Base-by-base conservation (phyloP, 176 grass and related monocot genomes). In the Hyparrhenia diplandra region DNA sequence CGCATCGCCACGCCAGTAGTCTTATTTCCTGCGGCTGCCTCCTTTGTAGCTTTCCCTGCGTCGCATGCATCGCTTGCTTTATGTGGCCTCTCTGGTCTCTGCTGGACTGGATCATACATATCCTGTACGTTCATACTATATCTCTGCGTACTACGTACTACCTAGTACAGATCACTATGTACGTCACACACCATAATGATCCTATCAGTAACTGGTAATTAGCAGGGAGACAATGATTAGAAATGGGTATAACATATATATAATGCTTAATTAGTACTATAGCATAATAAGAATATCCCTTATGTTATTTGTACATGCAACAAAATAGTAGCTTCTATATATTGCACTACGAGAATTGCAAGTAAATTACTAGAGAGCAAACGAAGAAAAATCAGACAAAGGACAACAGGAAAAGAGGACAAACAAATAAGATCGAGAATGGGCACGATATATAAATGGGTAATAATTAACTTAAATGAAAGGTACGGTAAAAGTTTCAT, bases 21-120 rank as follows among this genome's bases (percentile, higher is more conserved):
- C n/a, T 37, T 9, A 10, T 35, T 77, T 63, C 2, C 75, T 77
- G 25, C 37, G n/a, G n/a, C 39, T 10, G 75, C 25, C 24, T 30
- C 59, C 75, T 77, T 77, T 64, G 40, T 77, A 63, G 39, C 39
- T 27, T 30, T 42, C 55, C 55, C 55, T 42, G 74, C 24, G 74
- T 76, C 54, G 54, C 74, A 27, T 47, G 40, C 76, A 30, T 36
- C 73, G 40, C 13, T 40, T 28, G 40, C 40, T 5, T 46, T 31
- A 29, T 51, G 27, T 73, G 42, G 42, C n/a, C 1, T 9, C 36
- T 49, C 49, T 20, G 47, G 6, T 51, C 47, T 51, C n/a, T n/a
- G n/a, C n/a, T n/a, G n/a, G n/a, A n/a, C 47, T 21, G 6, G 49
- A 52, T 52, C n/a, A n/a, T n/a, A n/a, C 49, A 52, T 52, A 52